Evolutionary conservation across 2,329 filamentous ascomycete species (phyloP), one percentile per base, ranked within the genome.

Genomic region (Fusarium napiforme): DNA sequence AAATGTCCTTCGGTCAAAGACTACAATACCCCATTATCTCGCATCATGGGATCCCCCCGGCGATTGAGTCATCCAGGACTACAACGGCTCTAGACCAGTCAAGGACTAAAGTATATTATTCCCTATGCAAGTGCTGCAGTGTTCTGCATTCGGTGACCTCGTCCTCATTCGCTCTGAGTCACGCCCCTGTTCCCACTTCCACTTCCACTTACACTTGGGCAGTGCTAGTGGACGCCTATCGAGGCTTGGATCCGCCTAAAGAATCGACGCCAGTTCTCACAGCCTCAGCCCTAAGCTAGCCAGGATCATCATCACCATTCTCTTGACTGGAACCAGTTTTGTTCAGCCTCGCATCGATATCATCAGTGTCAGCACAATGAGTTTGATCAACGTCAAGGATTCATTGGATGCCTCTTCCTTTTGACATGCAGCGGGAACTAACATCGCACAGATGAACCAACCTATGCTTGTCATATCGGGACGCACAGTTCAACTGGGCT

Each of bases 391-490:
- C 65, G 32, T 71, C 39, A 43, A 60, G 55, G 62, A 71, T 66
- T 71, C 58, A 77, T 73, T 75, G 75, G 75, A 77, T 77, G 75
- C 75, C 75, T 77, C 75, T 77, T 69, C 46, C 49, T 58, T 55
- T 60, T 59, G 46, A 61, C 71, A 42, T 67, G 58, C 72, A 71
- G 68, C 75, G 75, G 75, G 75, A 77, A 47, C 75, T 77, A 77
- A 72, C n/a, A 64, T 64, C 43, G 64, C 46, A 76, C 64, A 74
- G 55, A 40, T 30, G 43, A 46, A 34, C 36, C 49, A n/a, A 30
- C 45, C 28, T 47, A 73, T 67, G 63, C 58, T 34, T 67, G 69
- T 70, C 69, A 67, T 47, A 26, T 21, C 39, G 64, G 66, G 57
- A 63, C 36, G 61, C 66, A 69, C 69, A 55, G 53, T 36, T 36